Percentiles rank a stretch among this genome's conserved stretches.
These are phyloP conservation scores for Stachybotrys echinatus DNA, from an alignment of 2,329 filamentous ascomycete species.

Conservation along the genomic window DNA sequence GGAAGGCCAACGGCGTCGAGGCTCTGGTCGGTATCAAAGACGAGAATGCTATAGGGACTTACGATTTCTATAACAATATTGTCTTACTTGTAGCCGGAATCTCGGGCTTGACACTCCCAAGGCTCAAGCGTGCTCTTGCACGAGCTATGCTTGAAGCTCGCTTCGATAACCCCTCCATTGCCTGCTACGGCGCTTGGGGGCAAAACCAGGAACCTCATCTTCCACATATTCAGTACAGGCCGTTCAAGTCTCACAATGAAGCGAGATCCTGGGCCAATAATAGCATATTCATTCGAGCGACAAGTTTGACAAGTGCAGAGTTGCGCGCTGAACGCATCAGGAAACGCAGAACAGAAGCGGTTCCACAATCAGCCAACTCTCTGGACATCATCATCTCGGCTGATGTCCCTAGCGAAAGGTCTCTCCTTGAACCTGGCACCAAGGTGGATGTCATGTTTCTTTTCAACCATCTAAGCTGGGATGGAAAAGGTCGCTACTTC, in stretches of 20 bases:
- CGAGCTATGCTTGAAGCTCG: conserved; percentile 1
- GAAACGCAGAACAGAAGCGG: conserved; percentile 1
- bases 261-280: conserved; percentile 1
- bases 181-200: conserved; percentile 1
- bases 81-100: background rate
- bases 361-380: background rate
- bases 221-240: conserved; percentile 1
- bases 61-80: conserved; percentile 1
- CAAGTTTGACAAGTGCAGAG: background rate
- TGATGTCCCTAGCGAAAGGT: background rate
- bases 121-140: background rate
- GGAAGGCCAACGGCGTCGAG: conserved; percentile 3
- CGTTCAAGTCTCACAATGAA: conserved; percentile 1
- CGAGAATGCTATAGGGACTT: background rate
- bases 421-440: background rate
- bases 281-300: background rate
- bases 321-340: background rate
- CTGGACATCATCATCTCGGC: conserved; percentile 3
- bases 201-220: conserved; percentile 1
- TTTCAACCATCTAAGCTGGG: conserved; percentile 2
- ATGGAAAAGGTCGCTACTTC: conserved; percentile 2
- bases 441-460: conserved; percentile 1
- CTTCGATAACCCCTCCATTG: conserved; percentile 2
- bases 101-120: background rate
- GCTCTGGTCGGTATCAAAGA: conserved; percentile 1